Evolutionary conservation across 768 basidiomycete species (phyloP), one percentile per base, ranked within the genome.

Genomic region (Lactarius hengduanensis): DNA sequence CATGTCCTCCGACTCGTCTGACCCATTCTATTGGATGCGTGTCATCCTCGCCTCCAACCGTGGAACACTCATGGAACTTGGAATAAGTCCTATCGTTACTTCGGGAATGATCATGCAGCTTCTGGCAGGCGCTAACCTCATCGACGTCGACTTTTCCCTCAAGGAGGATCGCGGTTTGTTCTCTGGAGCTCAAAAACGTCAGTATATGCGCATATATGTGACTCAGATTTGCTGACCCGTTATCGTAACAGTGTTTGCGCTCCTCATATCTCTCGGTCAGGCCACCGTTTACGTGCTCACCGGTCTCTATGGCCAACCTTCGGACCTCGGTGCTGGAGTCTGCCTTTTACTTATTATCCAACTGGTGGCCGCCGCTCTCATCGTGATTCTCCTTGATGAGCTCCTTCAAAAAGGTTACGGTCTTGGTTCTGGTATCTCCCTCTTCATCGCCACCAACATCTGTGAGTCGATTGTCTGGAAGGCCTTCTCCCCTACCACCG

Each of bases 51-150:
- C 97, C 28, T 97, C 94, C 8, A 98, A 98, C 81, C 87, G 96
- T 67, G 97, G 97, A 70, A 98, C 97, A 1, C 89, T 98, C 68
- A 99, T 99, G 97, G 97, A 99, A 79, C 87, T 99, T 68, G 96
- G 97, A 67, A 98, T 98, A 73, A 96, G 89, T 34, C 97, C 97
- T 47, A 97, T 98, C 75, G 87, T 98, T 76, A 99, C 97, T 11
- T 92, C 91, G 60, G 97, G 97, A 74, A 98, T 98, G 96, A 99
- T 98, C 78, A 98, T 99, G 93, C 97, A 99, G 79, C 89, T 99
- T 54, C 84, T 99, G 68, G 95, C 96, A 20, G 97, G 97, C 63
- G 96, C 97, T 47, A 98, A 94, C 78, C 82, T 99, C 74, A 92
- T 99, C 74, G 96, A 99, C 62, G 92, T 99, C 71, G 97, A 99